Evolutionary conservation across 495 filamentous ascomycete genomes (phyloP), one percentile per base, ranked within the genome.

Genomic region (Aspergillus heteromorphus): DNA sequence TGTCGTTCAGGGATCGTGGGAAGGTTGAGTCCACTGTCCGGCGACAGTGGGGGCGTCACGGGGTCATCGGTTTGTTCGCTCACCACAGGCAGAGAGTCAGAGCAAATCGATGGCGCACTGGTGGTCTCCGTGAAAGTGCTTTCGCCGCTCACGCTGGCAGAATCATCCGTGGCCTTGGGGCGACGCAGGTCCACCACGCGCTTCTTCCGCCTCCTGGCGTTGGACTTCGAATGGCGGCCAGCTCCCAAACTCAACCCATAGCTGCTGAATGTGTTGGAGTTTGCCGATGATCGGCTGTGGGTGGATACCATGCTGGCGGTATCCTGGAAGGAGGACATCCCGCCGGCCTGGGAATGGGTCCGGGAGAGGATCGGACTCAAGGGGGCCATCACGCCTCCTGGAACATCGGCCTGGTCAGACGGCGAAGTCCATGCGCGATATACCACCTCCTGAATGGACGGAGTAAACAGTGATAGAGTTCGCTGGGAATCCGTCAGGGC

Each of bases 161-260:
- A 75, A 30, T 81, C 78, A 38, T 74, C 72, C 16, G 72, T 71
- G n/a, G 79, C 69, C 64, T 79, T 83, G 36, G 79, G 78, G 54
- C 80, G 82, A 6, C 92, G 86, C 40, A 98, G 71, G 65, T 97
- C 91, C 54, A 98, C 90, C 25, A 98, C 88, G n/a, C 93, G 82
- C 55, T 83, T 91, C 80, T 96, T 97, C 68, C 90, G 87, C 66
- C 87, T 92, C 27, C 89, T 80, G 23, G 81, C 80, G n/a, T 81
- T 70, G 21, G 79, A 71, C 65, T 88, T 86, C 7, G 83, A 79
- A 60, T 87, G 81, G 31, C 83, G 78, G 29, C 80, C 80, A 13
- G 83, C 75, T 1, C 84, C 86, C 34, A 89, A 73, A 18, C 77
- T 81, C 38, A 92, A 72, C 0, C 87, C 86, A 31, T 84, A 63